Percentiles rank a stretch among this genome's conserved stretches.
Conservation (phyloP, 2,329 filamentous ascomycete species). For the Lecanosticta acicola region DNA sequence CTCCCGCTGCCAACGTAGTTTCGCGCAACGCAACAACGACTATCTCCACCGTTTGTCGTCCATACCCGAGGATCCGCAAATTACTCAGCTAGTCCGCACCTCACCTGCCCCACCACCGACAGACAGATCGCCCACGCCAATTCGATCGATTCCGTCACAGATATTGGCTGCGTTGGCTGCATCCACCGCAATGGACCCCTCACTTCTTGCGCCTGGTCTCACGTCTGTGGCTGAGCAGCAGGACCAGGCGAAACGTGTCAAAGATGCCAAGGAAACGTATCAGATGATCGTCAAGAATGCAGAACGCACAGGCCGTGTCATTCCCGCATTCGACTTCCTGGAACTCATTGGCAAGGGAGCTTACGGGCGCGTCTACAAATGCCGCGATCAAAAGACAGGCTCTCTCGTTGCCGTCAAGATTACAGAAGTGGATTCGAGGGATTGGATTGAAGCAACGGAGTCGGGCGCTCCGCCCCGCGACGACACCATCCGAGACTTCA, state of each 20-base stretch:
- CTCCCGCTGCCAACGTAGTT: no score
- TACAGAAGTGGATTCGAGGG: slow-evolving; percentile 74
- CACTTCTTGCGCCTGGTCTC: slow-evolving; percentile 23
- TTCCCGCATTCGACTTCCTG: slow-evolving; percentile 61
- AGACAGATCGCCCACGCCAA: no score
- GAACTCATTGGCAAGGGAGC: slow-evolving; percentile 71
- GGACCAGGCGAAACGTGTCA: slow-evolving; percentile 33
- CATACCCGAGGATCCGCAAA: not conserved
- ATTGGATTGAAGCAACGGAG: slow-evolving; percentile 45
- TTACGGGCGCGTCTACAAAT: slow-evolving; percentile 70
- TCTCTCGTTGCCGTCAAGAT: slow-evolving; percentile 71
- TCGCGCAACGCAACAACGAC: not conserved
- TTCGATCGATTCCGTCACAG: no score
- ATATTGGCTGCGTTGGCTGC: no score
- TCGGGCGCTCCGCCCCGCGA: slow-evolving; percentile 48
- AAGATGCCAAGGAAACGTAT: slow-evolving; percentile 68
- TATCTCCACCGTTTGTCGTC: not conserved
- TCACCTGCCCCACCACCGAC: not conserved
- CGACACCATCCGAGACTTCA: slow-evolving; percentile 53
- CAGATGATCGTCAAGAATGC: slow-evolving; percentile 58
- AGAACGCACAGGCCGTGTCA: slow-evolving; percentile 53
- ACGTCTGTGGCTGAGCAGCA: slow-evolving; percentile 16
- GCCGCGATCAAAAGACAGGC: slow-evolving; percentile 37
- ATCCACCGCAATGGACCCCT: slow-evolving; percentile 27
- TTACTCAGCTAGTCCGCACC: not conserved